Conservation (phyloP, 2,329 filamentous ascomycete genomes). For the Alternaria rosae region DNA sequence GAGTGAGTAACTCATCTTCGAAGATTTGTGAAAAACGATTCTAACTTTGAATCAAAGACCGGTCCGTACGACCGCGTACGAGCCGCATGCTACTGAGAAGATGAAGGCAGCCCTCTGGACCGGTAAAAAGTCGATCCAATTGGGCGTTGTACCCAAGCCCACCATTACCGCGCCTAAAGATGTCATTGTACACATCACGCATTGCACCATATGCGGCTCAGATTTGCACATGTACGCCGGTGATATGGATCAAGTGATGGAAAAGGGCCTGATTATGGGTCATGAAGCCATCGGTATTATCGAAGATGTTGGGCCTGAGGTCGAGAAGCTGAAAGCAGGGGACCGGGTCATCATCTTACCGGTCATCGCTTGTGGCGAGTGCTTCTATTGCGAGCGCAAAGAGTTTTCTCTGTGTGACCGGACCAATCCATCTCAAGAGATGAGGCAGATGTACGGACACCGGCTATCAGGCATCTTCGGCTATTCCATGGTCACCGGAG, state of each 20-base stretch:
- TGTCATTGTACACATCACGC: constrained; percentile 80
- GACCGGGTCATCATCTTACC: constrained; percentile 81
- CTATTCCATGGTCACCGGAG: constrained; percentile 75
- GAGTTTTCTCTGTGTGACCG: constrained; percentile 79
- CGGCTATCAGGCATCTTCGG: constrained; percentile 71
- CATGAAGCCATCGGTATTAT: constrained; percentile 62
- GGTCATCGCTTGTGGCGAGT: constrained; percentile 75
- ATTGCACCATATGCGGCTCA: constrained; percentile 67
- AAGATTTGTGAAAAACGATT: too few relatives aligned
- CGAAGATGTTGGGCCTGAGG: constrained; percentile 53
- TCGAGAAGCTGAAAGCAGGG: constrained; percentile 50
- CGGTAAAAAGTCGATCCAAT: too few relatives aligned
- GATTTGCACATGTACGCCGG: constrained; percentile 65
- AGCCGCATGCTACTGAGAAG: too few relatives aligned
- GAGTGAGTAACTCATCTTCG: too few relatives aligned
- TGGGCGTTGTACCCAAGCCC: too few relatives aligned
- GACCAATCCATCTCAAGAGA: constrained; percentile 76
- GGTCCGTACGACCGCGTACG: too few relatives aligned
- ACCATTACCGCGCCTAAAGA: too few relatives aligned
- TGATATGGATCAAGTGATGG: constrained; percentile 54
- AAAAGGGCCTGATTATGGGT: constrained; percentile 60
- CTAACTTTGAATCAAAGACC: too few relatives aligned
- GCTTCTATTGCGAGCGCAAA: constrained; percentile 80
- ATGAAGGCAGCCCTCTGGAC: too few relatives aligned
- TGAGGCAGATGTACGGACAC: constrained; percentile 79